Evolutionary conservation across 2,329 filamentous ascomycete genomes (phyloP), one percentile per base, ranked within the genome.

Genomic region (Gnomoniopsis sp.): DNA sequence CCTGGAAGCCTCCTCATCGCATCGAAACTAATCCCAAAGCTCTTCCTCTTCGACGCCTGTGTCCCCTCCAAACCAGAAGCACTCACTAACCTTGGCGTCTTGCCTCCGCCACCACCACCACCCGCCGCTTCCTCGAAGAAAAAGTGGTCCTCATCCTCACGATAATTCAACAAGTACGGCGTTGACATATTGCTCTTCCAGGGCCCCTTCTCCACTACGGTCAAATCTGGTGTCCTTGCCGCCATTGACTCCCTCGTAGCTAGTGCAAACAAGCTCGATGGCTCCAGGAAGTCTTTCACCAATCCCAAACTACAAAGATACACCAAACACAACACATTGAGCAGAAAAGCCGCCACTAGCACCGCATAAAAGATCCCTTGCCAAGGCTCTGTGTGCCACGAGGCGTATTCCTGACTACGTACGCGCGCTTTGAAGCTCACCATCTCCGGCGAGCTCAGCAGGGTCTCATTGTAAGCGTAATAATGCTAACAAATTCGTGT

Each of bases 201-300:
- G 19, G 6, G 11, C 11, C 26, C 21, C 59, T 46, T 53, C 53
- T 38, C 54, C n/a, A 43, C 56, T 44, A 14, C 23, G 8, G 55
- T 55, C 15, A 34, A 7, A 26, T 53, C 52, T 17, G 59, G 53
- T 21, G 56, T 66, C 59, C 0, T 72, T 75, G 0, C 69, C 70
- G 71, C 75, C 2, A 74, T 73, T 1, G 76, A 73, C 54, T 73
- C 75, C 67, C 91, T 91, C 54, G 93, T 77, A 2, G 88, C 87
- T 0, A 92, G 72, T 0, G 85, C 78, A 66, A 93, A 92, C 2
- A 92, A 74, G 67, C 92, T 92, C 55, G 88, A 84, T 1, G 89
- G 88, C 66, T 93, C 89, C 0, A 86, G 89, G 67, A 89, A 92
- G 73, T 93, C 90, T 1, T 88, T 92, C 8, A 93, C 83, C 22